Percentiles rank a stretch among this genome's conserved stretches.
Conservation (phyloP, 1,284 basidiomycete species). For the Abortiporus biennis region DNA sequence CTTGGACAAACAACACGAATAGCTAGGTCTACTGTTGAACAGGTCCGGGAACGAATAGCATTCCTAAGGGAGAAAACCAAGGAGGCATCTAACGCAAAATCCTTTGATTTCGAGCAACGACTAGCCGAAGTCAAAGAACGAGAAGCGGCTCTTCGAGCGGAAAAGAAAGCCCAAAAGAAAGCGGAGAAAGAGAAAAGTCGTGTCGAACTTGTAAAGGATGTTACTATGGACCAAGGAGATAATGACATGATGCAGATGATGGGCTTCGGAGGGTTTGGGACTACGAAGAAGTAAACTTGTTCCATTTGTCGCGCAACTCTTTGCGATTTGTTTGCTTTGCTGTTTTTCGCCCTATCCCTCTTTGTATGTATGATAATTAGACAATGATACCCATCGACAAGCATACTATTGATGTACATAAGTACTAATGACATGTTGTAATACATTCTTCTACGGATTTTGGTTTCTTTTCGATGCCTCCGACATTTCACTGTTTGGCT, state of each 20-base stretch:
- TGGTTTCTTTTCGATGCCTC: slow-evolving; percentile 10
- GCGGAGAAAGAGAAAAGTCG: slow-evolving; percentile 67
- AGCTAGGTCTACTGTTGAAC: slow-evolving; percentile 83
- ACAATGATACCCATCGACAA: too few species aligned
- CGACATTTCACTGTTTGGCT: slow-evolving; percentile 33
- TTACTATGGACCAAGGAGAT: slow-evolving; percentile 32
- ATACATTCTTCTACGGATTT: slow-evolving; percentile 26
- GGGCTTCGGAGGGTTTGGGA: slow-evolving; percentile 91
- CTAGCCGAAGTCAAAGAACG: slow-evolving; percentile 78
- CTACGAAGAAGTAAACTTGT: slow-evolving; percentile 63
- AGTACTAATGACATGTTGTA: slow-evolving; percentile 22
- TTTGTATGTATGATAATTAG: too few species aligned
- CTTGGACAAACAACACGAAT: slow-evolving; percentile 95
- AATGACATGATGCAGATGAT: slow-evolving; percentile 78
- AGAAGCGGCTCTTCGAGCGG: slow-evolving; percentile 55
- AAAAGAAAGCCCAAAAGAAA: slow-evolving; percentile 70
- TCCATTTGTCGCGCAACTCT: too few species aligned
- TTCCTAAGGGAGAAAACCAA: slow-evolving; percentile 82
- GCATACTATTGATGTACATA: too few species aligned
- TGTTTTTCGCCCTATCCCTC: too few species aligned
- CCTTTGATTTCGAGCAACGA: slow-evolving; percentile 90
- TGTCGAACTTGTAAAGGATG: slow-evolving; percentile 53
- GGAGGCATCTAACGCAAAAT: slow-evolving; percentile 73
- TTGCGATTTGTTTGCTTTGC: too few species aligned
- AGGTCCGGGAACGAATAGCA: slow-evolving; percentile 89